Percentiles rank a stretch among this genome's conserved stretches.
Conservation (phyloP, 805 yeast species). For the Cyberlindnera samutprakarnensis region DNA sequence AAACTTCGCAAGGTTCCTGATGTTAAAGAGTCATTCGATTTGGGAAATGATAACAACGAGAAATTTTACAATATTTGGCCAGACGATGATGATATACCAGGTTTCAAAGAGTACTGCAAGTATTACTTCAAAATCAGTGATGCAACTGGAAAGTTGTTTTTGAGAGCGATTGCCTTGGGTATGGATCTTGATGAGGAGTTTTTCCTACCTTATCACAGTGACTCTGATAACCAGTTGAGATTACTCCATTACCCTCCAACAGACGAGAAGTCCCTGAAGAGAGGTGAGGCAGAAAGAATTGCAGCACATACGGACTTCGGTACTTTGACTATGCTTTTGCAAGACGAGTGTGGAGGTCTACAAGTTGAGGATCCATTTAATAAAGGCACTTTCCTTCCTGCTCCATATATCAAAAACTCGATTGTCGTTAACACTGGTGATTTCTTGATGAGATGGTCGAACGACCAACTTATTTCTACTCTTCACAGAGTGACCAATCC, state of each 20-base stretch:
- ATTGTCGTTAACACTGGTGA: slow-evolving; percentile 20
- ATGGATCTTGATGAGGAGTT: slow-evolving; percentile 16
- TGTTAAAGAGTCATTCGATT: slow-evolving; percentile 23
- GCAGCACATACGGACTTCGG: slow-evolving; percentile 24
- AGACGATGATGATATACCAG: slow-evolving; percentile 18
- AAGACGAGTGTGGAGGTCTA: slow-evolving; percentile 22
- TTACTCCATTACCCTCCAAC: slow-evolving; percentile 21
- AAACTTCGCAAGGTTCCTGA: slow-evolving; percentile 19
- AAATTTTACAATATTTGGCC: slow-evolving; percentile 22
- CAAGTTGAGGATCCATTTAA: too few species aligned
- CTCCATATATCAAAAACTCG: too few species aligned
- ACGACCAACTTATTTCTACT: slow-evolving; percentile 20
- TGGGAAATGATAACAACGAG: slow-evolving; percentile 15
- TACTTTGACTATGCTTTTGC: slow-evolving; percentile 20
- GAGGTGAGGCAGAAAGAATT: slow-evolving; percentile 20
- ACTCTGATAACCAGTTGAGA: slow-evolving; percentile 19
- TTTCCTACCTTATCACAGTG: slow-evolving; percentile 16
- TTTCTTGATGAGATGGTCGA: slow-evolving; percentile 22
- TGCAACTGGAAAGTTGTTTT: slow-evolving; percentile 9
- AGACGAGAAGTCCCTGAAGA: slow-evolving; percentile 9
- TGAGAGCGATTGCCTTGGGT: slow-evolving; percentile 20
- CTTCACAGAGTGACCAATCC: slow-evolving; percentile 21
- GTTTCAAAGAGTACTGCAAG: slow-evolving; percentile 17
- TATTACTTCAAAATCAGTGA: slow-evolving; percentile 15
- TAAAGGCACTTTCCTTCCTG: too few species aligned